A percentile compares a stretch with the other conserved stretches of the same genome.
These are phyloP conservation scores for Diaporthe sp. DNA, from an alignment of 2,329 filamentous ascomycete species.

Conservation along the genomic window DNA sequence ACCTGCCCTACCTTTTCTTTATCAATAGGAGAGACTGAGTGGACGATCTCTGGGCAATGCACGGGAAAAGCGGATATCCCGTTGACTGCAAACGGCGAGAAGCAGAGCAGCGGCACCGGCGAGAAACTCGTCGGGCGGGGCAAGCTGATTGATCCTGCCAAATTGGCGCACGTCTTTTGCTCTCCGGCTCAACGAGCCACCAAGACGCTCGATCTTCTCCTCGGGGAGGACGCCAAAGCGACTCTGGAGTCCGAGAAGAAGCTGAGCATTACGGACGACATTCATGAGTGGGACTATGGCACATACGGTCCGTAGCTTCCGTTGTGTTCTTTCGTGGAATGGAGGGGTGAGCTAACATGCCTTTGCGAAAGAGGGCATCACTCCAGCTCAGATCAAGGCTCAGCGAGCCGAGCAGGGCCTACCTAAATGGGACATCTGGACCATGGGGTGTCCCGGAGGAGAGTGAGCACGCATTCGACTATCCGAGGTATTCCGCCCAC, in stretches of 20 bases:
- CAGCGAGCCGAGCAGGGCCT: constrained; percentile 60
- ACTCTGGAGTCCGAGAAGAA: constrained; percentile 41
- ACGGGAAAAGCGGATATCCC: constrained; percentile 59
- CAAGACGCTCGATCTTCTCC: constrained; percentile 61
- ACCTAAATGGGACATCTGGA: constrained; percentile 70
- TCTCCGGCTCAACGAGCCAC: constrained; percentile 63
- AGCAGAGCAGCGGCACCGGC: constrained; percentile 59
- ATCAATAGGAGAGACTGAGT: constrained; percentile 53
- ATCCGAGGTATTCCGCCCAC: constrained; percentile 10
- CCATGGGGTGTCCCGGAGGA: constrained; percentile 68
- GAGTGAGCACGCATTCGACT: constrained; percentile 54
- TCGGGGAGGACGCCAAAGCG: constrained; percentile 44
- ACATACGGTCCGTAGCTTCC: constrained; percentile 54
- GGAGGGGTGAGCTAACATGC: constrained; percentile 15
- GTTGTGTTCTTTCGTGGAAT: not conserved
- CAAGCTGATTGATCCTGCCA: constrained; percentile 63
- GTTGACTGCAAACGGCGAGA: constrained; percentile 54
- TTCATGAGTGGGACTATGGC: constrained; percentile 74
- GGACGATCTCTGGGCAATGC: constrained; percentile 60
- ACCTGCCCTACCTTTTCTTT: not conserved
- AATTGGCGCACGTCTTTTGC: constrained; percentile 60
- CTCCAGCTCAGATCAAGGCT: constrained; percentile 61
- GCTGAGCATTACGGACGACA: constrained; percentile 61
- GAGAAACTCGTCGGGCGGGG: constrained; percentile 61
- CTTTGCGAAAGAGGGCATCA: constrained; percentile 61